A percentile compares a stretch with the other conserved stretches of the same genome.
phyloP scores from a whole-genome alignment of 208 protist genomes.

The Trypanosoma cruzi region DNA sequence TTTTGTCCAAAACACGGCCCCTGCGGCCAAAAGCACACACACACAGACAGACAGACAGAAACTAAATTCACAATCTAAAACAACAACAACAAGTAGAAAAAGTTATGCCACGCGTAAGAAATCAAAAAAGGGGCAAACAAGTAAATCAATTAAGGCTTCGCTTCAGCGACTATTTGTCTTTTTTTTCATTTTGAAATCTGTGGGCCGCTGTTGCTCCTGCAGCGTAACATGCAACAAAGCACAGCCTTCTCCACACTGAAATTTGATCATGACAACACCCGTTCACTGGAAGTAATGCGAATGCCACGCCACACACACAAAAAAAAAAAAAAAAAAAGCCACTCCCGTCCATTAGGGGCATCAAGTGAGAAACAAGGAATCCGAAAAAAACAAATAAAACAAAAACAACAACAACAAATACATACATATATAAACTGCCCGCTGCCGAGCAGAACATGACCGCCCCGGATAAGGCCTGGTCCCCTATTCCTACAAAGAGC shows the following conservation, averaged over 20 bases:
- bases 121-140: background rate
- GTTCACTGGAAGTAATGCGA: background rate
- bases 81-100: no score
- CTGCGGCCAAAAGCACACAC: background rate
- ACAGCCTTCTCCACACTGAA: no score
- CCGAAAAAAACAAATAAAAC: no score
- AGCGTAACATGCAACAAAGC: no score
- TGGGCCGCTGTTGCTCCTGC: background rate
- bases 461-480: no score
- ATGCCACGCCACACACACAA: background rate
- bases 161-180: background rate
- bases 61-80: no score
- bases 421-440: no score
- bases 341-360: no score
- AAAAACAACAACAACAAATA: no score
- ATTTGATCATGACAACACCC: background rate
- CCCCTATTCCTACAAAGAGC: no score
- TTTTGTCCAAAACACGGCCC: background rate
- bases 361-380: background rate
- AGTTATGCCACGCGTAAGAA: background rate
- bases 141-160: background rate
- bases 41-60: no score
- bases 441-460: no score
- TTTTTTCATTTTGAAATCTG: background rate
- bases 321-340: slow-evolving; percentile 25